Evolutionary conservation across 1,139 yeast genomes (phyloP).

Genomic region (Blastobotrys raffinosifermentans): DNA sequence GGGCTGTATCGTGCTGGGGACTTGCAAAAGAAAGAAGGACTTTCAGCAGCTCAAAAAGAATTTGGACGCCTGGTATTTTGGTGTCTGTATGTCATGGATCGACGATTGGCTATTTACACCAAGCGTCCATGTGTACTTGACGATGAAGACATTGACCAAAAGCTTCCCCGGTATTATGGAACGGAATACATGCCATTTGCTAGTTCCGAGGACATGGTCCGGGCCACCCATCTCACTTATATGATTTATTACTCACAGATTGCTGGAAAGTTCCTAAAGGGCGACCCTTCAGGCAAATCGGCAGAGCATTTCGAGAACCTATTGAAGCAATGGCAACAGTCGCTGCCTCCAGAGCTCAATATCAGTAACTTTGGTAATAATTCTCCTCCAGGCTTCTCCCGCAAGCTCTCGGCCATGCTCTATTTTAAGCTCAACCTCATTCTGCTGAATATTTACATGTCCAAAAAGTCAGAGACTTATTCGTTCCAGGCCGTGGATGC

Average conservation of each 20-base stretch:
- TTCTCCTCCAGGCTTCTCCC: constrained; percentile 15
- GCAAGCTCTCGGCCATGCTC: constrained; percentile 21
- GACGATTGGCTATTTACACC: constrained; percentile 22
- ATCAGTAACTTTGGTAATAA: constrained; percentile 6
- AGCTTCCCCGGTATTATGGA: constrained; percentile 14
- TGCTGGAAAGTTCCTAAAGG: constrained; percentile 17
- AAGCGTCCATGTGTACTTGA: constrained; percentile 21
- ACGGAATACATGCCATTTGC: constrained; percentile 9
- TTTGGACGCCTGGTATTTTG: constrained; percentile 22
- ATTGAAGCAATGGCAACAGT: constrained; percentile 16
- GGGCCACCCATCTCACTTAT: constrained; percentile 21
- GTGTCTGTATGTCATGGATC: constrained; percentile 24
- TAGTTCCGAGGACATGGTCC: constrained; percentile 19
- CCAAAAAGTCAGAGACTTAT: constrained; percentile 10
- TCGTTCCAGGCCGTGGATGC: constrained; percentile 22
- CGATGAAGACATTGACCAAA: constrained; percentile 24
- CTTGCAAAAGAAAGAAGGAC: no score
- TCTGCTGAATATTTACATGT: constrained; percentile 19
- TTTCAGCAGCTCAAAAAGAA: constrained; percentile 15
- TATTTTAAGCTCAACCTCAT: constrained; percentile 20
- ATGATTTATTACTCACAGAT: constrained; percentile 23
- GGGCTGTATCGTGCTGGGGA: constrained; percentile 21
- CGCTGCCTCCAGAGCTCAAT: constrained; percentile 21
- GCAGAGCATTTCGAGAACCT: constrained; percentile 13
- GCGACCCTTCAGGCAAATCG: constrained; percentile 6